Evolutionary conservation across 2,329 filamentous ascomycete genomes (phyloP).

Genomic region (Neodidymelliopsis sp.): DNA sequence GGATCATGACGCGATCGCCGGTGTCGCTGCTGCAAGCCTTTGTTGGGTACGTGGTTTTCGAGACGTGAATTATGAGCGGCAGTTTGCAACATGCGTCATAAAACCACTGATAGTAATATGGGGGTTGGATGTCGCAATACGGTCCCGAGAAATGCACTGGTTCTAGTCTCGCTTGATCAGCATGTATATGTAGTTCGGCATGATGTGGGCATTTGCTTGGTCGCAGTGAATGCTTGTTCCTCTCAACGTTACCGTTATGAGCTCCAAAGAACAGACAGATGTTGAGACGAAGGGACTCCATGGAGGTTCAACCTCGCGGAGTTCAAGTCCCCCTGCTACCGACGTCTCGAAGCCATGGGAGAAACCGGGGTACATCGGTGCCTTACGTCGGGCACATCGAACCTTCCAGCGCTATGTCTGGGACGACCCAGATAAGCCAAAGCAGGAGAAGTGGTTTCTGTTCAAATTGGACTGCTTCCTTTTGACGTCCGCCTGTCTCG

Average conservation of each 20-base stretch:
- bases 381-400: conserved; percentile 20
- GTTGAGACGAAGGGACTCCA: conserved; percentile 1
- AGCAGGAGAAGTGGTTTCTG: conserved; percentile 35
- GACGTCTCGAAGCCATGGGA: conserved; percentile 16
- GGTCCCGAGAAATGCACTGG: background rate
- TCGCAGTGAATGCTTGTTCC: background rate
- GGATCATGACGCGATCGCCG: conserved; percentile 10
- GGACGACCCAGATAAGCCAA: conserved; percentile 29
- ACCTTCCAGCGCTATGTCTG: conserved; percentile 29
- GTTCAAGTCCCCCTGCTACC: conserved; percentile 1
- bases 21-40: background rate
- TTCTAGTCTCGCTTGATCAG: background rate
- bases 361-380: conserved; percentile 23
- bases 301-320: conserved; percentile 15
- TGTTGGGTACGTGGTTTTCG: background rate
- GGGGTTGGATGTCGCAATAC: conserved; percentile 9
- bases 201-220: no score
- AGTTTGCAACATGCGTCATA: background rate
- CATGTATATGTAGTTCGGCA: background rate
- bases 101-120: background rate
- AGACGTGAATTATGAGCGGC: background rate
- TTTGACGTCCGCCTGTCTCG: conserved; percentile 32
- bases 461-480: conserved; percentile 42
- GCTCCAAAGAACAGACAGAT: conserved; percentile 7
- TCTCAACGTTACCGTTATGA: conserved; percentile 5